Conservation (phyloP, 1,284 basidiomycete species). For the Coniferiporia sulphurascens region DNA sequence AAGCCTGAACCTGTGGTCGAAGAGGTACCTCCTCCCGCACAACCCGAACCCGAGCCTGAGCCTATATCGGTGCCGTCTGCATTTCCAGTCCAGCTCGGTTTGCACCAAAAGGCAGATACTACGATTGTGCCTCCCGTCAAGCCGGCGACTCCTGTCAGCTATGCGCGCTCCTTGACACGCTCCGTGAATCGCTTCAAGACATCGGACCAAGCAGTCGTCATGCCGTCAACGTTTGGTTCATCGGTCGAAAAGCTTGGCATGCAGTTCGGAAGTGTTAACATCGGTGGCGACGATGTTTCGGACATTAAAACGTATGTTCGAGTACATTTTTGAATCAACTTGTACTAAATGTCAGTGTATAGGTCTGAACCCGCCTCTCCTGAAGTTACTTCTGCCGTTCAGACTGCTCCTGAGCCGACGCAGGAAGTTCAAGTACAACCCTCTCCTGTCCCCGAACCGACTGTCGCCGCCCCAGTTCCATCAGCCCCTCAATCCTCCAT, state of each 20-base stretch:
- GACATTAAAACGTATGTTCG: conserved; percentile 38
- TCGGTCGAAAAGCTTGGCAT: conserved; percentile 71
- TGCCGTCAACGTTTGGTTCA: conserved; percentile 58
- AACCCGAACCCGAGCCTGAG: conserved; percentile 32
- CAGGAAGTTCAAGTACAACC: conserved; percentile 23
- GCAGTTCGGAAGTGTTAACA: conserved; percentile 76
- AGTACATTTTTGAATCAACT: conserved; percentile 15
- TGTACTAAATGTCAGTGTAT: background rate
- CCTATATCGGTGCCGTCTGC: conserved; percentile 25
- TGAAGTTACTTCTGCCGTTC: conserved; percentile 30
- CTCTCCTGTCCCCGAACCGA: conserved; percentile 19
- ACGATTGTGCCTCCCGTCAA: conserved; percentile 33
- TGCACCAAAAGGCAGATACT: conserved; percentile 25
- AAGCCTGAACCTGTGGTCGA: conserved; percentile 10
- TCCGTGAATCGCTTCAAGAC: conserved; percentile 59
- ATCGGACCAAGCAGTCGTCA: conserved; percentile 69
- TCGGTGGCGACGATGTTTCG: conserved; percentile 61
- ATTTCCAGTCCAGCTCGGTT: conserved; percentile 28
- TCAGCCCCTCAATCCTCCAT: conserved; percentile 31
- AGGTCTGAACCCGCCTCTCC: conserved; percentile 23
- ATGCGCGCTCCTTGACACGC: conserved; percentile 40
- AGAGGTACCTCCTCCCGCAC: conserved; percentile 23
- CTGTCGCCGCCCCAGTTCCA: conserved; percentile 25
- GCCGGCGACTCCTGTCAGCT: conserved; percentile 31
- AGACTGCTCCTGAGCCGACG: conserved; percentile 28